phyloP scores from a whole-genome alignment of 2,329 filamentous ascomycete genomes.

The Verticillium alfalfae region DNA sequence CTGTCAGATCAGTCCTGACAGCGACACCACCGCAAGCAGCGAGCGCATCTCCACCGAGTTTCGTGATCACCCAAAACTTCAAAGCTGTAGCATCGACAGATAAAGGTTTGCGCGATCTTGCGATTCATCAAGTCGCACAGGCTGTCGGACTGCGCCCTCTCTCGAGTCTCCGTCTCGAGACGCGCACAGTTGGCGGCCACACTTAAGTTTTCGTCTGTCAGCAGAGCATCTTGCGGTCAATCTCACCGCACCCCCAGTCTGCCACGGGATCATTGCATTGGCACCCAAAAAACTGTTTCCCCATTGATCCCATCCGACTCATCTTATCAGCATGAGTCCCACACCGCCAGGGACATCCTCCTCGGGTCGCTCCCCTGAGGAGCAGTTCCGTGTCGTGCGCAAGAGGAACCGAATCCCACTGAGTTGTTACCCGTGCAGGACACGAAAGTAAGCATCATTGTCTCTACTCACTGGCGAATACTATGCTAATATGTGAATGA shows the following conservation, averaged over 20 bases:
- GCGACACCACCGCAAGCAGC: not conserved
- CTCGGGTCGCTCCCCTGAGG: constrained; percentile 75
- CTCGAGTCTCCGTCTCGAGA: too few species aligned
- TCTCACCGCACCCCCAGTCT: not conserved
- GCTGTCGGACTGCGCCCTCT: not conserved
- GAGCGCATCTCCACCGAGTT: not conserved
- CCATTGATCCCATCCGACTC: not conserved
- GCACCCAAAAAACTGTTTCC: not conserved
- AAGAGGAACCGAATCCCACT: constrained; percentile 89
- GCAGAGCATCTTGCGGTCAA: not conserved
- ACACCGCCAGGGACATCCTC: constrained; percentile 76
- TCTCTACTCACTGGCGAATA: constrained; percentile 7
- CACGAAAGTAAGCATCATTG: constrained; percentile 67
- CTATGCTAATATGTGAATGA: constrained; percentile 12
- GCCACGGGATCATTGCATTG: not conserved
- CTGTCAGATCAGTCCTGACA: not conserved
- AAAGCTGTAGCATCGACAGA: not conserved
- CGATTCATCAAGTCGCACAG: not conserved
- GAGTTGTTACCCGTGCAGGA: constrained; percentile 85
- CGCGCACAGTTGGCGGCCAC: not conserved
- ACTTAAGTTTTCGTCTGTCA: not conserved
- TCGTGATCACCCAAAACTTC: not conserved
- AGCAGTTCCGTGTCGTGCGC: constrained; percentile 80
- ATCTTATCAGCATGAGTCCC: constrained; percentile 54
- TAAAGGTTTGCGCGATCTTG: not conserved